A percentile compares a stretch with the other conserved stretches of the same genome.
These are phyloP conservation scores for Colletotrichum sp. DNA, from an alignment of 2,329 filamentous ascomycete genomes.

Conservation along the genomic window DNA sequence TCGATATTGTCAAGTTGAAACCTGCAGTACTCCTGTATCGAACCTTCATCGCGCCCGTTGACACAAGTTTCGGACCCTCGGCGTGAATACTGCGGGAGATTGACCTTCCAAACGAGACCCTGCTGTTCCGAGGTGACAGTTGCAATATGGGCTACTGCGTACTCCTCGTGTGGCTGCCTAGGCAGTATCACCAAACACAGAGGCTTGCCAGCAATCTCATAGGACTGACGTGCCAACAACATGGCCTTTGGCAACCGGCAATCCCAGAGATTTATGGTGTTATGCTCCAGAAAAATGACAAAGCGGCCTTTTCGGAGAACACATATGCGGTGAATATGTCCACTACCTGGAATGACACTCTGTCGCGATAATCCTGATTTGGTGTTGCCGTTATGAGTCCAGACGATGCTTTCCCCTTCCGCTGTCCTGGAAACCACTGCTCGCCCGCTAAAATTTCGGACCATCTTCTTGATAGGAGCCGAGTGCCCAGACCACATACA, in stretches of 20 bases:
- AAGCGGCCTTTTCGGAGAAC: slow-evolving; percentile 79
- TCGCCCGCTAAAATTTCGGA: slow-evolving; percentile 81
- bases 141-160: slow-evolving; percentile 72
- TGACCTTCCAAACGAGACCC: slow-evolving; percentile 82
- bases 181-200: slow-evolving; percentile 82
- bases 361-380: slow-evolving; percentile 66
- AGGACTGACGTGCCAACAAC: slow-evolving; percentile 63
- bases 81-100: slow-evolving; percentile 55
- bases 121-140: slow-evolving; percentile 80
- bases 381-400: slow-evolving; percentile 68
- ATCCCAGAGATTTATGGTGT: slow-evolving; percentile 80
- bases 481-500: slow-evolving; percentile 86
- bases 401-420: slow-evolving; percentile 80
- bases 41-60: slow-evolving; percentile 38
- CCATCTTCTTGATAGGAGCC: slow-evolving; percentile 80
- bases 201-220: slow-evolving; percentile 70
- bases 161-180: slow-evolving; percentile 58
- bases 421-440: slow-evolving; percentile 83
- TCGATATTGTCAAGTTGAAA: slow-evolving; percentile 70
- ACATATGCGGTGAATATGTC: slow-evolving; percentile 81
- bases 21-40: slow-evolving; percentile 69
- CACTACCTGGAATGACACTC: slow-evolving; percentile 69
- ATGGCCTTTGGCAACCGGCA: slow-evolving; percentile 64
- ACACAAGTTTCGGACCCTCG: slow-evolving; percentile 26
- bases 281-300: slow-evolving; percentile 78